Evolutionary conservation across 2,329 filamentous ascomycete species (phyloP).

Genomic region (Coniochaeta ligniaria): DNA sequence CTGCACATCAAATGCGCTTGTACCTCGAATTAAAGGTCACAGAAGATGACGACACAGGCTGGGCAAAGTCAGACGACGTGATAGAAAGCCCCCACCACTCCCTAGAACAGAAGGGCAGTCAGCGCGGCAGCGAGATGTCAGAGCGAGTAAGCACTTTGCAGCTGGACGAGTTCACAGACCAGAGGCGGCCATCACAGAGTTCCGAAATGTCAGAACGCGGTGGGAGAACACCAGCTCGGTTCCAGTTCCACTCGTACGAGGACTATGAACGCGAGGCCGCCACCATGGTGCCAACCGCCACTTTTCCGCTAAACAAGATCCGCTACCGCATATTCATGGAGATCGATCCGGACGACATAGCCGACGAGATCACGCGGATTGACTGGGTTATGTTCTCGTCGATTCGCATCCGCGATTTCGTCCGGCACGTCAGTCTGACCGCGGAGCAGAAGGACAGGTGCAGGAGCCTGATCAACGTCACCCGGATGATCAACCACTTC

Average conservation of each 20-base stretch:
- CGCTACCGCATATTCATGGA: conserved; percentile 91
- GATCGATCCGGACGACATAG: conserved; percentile 75
- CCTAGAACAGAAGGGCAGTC: conserved; percentile 1
- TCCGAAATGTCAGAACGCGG: conserved; percentile 35
- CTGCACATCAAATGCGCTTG: conserved; percentile 77
- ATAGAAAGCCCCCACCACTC: conserved; percentile 5
- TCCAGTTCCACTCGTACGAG: conserved; percentile 62
- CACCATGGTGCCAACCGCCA: conserved; percentile 61
- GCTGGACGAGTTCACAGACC: conserved; percentile 36
- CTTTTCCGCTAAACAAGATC: conserved; percentile 68
- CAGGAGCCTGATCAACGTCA: conserved; percentile 75
- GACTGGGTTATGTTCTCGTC: conserved; percentile 99
- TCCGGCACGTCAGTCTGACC: conserved; percentile 80
- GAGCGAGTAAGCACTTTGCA: conserved; percentile 40
- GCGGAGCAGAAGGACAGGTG: conserved; percentile 65
- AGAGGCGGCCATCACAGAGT: conserved; percentile 36
- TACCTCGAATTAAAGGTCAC: conserved; percentile 64
- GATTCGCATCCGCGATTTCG: conserved; percentile 85
- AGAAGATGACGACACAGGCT: conserved; percentile 87
- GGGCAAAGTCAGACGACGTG: conserved; percentile 76
- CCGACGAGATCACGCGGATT: conserved; percentile 86
- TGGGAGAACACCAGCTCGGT: conserved; percentile 29
- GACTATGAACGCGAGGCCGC: conserved; percentile 75
- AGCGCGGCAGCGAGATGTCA: conserved; percentile 25
- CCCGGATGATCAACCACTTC: conserved; percentile 90